Evolutionary conservation across 202 grass and related monocot species (phyloP).

Genomic region (Thinopyrum obtusiflorum): DNA sequence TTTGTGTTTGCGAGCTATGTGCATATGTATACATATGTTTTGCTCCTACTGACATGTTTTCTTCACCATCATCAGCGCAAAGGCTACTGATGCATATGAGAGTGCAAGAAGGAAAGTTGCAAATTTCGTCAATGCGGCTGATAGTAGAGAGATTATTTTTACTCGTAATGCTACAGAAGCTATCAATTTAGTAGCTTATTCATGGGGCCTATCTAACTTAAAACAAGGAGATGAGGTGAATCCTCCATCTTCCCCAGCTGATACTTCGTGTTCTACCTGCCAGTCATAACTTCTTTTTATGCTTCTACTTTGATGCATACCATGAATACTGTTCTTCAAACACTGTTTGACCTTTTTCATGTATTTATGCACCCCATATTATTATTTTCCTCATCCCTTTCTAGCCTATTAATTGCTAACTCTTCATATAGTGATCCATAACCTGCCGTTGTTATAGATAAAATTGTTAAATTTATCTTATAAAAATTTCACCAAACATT

Average conservation of each 20-base stretch:
- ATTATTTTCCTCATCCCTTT: neutral
- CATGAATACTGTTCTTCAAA: neutral
- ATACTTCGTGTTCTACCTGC: neutral
- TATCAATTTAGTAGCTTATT: constrained; percentile 92
- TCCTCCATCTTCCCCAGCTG: constrained; percentile 15
- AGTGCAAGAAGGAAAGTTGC: constrained; percentile 83
- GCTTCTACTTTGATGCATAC: neutral
- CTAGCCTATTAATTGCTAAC: neutral
- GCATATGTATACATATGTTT: neutral
- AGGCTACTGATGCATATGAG: constrained; percentile 88
- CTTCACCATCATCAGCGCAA: constrained; percentile 44
- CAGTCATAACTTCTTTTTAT: constrained; percentile 3
- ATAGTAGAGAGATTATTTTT: constrained; percentile 85
- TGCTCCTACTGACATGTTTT: constrained; percentile 12
- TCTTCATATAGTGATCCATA: constrained; percentile 1
- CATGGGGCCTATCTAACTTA: constrained; percentile 83
- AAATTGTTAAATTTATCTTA: constrained; percentile 10
- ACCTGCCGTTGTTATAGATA: neutral
- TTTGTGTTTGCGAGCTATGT: neutral
- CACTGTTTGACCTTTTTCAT: neutral
- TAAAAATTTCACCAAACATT: neutral
- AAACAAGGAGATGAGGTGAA: constrained; percentile 70
- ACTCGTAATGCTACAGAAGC: constrained; percentile 93
- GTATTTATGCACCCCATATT: neutral
- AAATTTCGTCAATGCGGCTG: constrained; percentile 69